phyloP scores from a whole-genome alignment of 164 flowering plant genomes.

The Stephania yunnanensis region DNA sequence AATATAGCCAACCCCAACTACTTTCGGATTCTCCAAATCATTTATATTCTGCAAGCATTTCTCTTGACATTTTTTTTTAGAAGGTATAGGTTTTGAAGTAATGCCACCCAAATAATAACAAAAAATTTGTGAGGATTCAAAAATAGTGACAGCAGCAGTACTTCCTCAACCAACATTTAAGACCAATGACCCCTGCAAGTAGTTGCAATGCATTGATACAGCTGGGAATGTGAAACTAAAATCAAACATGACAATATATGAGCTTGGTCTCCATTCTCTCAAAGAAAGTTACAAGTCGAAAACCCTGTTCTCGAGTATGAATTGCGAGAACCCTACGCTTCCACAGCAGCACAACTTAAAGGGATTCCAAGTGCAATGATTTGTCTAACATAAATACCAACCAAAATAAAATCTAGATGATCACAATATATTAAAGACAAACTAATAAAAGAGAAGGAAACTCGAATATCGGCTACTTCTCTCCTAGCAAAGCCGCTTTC shows the following conservation, averaged over 20 bases:
- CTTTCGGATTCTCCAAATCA: too few relatives aligned
- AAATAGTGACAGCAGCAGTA: neutral
- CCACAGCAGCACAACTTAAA: neutral
- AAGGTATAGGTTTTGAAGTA: too few relatives aligned
- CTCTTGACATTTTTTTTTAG: too few relatives aligned
- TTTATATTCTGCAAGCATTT: too few relatives aligned
- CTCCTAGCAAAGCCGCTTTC: constrained; percentile 15
- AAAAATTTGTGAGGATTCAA: neutral
- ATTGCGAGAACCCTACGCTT: neutral
- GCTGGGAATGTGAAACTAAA: neutral
- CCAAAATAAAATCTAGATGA: constrained; percentile 1
- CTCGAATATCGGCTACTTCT: constrained; percentile 3
- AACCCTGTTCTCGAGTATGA: neutral
- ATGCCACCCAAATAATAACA: neutral
- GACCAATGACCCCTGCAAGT: neutral
- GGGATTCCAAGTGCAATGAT: neutral
- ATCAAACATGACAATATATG: neutral
- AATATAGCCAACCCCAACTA: too few relatives aligned
- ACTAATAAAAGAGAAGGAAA: neutral
- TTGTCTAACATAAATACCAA: neutral
- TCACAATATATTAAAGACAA: neutral
- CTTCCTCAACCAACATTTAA: neutral
- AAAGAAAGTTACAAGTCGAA: neutral
- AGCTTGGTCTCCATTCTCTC: neutral
- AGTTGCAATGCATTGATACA: neutral